A percentile compares a stretch with the other conserved stretches of the same genome.
These are phyloP conservation scores for Adansonia grandidieri DNA, from an alignment of 441 rosid genomes.

Conservation along the genomic window DNA sequence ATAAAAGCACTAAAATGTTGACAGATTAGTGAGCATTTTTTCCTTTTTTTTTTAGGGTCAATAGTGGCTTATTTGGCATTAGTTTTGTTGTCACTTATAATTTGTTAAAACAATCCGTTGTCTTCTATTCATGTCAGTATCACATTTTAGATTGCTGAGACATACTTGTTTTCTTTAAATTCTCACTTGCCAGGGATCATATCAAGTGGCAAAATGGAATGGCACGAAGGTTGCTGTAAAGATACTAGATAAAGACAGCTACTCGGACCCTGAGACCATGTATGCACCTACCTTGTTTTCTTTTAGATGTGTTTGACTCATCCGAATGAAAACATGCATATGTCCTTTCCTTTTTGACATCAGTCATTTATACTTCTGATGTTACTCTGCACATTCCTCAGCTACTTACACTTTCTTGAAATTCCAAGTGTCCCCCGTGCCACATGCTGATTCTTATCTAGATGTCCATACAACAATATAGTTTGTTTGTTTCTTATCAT, in stretches of 20 bases:
- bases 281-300: conserved; percentile 35
- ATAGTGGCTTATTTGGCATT: conserved; percentile 12
- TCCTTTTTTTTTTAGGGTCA: background rate
- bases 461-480: background rate
- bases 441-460: background rate
- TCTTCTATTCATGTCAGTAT: background rate
- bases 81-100: background rate
- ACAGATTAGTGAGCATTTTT: background rate
- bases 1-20: conserved; percentile 9
- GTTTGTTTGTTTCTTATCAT: conserved; percentile 7
- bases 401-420: background rate
- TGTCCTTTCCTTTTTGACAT: background rate
- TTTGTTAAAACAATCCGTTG: background rate
- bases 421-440: background rate
- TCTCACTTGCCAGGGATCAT: conserved; percentile 66
- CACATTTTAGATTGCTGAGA: conserved; percentile 8
- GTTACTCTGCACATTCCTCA: background rate
- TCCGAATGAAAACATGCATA: background rate
- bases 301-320: conserved; percentile 2
- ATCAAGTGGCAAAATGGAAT: conserved; percentile 98
- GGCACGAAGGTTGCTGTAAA: conserved; percentile 93
- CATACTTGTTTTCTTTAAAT: background rate
- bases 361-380: conserved; percentile 9
- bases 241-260: conserved; percentile 85
- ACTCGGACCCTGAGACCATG: conserved; percentile 78